Evolutionary conservation across 805 yeast genomes (phyloP).

Genomic region (Nakazawaea holstii): DNA sequence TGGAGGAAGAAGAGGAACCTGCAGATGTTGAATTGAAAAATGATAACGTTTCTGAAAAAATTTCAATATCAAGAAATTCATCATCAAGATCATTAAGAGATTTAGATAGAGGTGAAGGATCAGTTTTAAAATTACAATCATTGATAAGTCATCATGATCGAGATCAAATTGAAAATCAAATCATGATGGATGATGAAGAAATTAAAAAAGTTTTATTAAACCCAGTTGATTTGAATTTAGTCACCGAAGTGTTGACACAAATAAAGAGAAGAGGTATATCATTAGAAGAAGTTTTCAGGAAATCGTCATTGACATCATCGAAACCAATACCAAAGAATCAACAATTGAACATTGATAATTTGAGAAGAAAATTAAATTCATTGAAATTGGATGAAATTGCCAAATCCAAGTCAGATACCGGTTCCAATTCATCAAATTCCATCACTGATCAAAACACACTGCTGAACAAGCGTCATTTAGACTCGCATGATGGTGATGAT

Average conservation of each 20-base stretch:
- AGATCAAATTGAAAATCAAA: not conserved
- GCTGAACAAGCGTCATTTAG: not conserved
- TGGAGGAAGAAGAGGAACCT: not conserved
- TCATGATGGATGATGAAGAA: slow-evolving; percentile 23
- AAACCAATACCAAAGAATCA: not conserved
- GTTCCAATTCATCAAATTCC: not conserved
- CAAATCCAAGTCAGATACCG: not conserved
- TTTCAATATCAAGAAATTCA: slow-evolving; percentile 15
- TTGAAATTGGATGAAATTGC: not conserved
- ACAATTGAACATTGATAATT: slow-evolving; percentile 2
- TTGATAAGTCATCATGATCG: slow-evolving; percentile 6
- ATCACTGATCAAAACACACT: slow-evolving; percentile 3
- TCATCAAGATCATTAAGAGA: slow-evolving; percentile 29
- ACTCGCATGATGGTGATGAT: not conserved
- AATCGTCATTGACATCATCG: not conserved
- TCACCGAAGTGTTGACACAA: slow-evolving; percentile 31
- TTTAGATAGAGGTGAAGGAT: slow-evolving; percentile 37
- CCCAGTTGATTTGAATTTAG: slow-evolving; percentile 30
- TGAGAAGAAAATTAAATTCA: not conserved
- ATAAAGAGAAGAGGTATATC: slow-evolving; percentile 35
- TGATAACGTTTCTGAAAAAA: slow-evolving; percentile 5
- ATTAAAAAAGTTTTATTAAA: slow-evolving; percentile 29
- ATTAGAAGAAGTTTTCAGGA: slow-evolving; percentile 26
- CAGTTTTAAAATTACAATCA: slow-evolving; percentile 27
- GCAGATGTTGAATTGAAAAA: slow-evolving; percentile 10